Base-by-base conservation (phyloP, 768 basidiomycete genomes). In the Russula virescens region DNA sequence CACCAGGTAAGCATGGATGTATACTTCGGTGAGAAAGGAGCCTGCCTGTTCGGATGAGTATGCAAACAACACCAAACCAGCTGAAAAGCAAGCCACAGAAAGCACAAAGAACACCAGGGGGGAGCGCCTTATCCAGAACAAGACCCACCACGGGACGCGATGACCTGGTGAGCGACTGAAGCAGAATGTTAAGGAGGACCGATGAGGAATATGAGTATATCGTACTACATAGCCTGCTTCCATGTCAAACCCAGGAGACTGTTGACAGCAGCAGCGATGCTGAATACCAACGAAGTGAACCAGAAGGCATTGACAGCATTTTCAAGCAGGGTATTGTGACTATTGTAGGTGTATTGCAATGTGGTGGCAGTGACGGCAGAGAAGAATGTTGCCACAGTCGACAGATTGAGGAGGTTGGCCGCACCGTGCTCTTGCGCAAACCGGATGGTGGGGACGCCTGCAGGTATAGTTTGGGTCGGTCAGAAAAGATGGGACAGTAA, bases 111-210 rank as follows among this genome's bases (percentile, higher is more conserved):
- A 90, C 64, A 91, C 87, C 38, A 92, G 78, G 16, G 89, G 89
- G 6, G 88, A 89, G 40, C 89, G 79, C 71, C 91, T 91, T 75
- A 91, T 91, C 89, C 88, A 92, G 67, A 91, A 91, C 60, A 88
- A 74, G 48, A 89, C 86, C 87, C 88, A 89, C 87, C 87, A 88
- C 0, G 88, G 87, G 47, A 88, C 86, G 57, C 85, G 83, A 71
- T 89, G 83, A 10, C 85, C 83, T 21, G 87, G 88, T 42, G 86
- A 88, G 58, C 87, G 87, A 70, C 87, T 88, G 55, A 11, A 60
- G 55, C 21, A 65, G 59, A 50, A 59, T 53, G 11, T 45, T 60
- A 71, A 13, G 21, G 26, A 54, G 7, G 47, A 13, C 5, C 18
- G 1, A 19, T 55, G 68, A 63, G 52, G 55, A 34, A 46, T 11